Evolutionary conservation across 192 early-diverging fungal genomes (phyloP), one percentile per base, ranked within the genome.

Genomic region (Entomortierella chlamydospora): DNA sequence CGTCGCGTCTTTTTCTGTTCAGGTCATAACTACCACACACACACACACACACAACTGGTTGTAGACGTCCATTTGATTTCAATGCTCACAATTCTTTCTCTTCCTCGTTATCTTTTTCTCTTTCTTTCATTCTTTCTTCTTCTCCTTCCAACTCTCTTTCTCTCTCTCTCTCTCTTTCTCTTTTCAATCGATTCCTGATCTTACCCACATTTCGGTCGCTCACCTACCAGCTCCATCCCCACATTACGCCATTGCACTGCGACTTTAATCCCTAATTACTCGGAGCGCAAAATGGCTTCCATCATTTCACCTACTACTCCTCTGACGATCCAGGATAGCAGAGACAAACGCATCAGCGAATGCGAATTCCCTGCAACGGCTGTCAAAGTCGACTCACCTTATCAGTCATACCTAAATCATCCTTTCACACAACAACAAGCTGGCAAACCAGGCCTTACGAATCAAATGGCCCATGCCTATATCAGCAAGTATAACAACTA

Each of bases 321-420:
- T 37, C 30, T 34, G 30, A 20, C 31, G 20, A 34, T 10, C 4
- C 26, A 30, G 20, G 28, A 20, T 20, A 57, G 17, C 31, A 57
- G 20, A n/a, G 39, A 26, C 25, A 61, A 45, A 22, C 58, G 58
- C 10, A 22, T 28, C 23, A 61, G 58, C 42, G 58, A 61, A 9
- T 61, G 18, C 18, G 58, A 45, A 41, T n/a, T 61, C 3, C 20
- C 58, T 33, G 39, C 23, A 28, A 61, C 47, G 23, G 72, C 64
- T 15, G 17, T 73, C 37, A 73, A 73, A 41, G 71, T 73, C 18
- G 57, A 66, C n/a, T 43, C 42, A 18, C 71, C 62, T 25, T 74
- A 74, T 12, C 64, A 74, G 23, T 61, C 64, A 29, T 74, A 67
- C 42, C 34, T 74, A 15, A 74, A 74, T 49, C 72, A 74, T 41